Evolutionary conservation across 768 basidiomycete genomes (phyloP).

Genomic region (Rubroboletus pulcherrimus): DNA sequence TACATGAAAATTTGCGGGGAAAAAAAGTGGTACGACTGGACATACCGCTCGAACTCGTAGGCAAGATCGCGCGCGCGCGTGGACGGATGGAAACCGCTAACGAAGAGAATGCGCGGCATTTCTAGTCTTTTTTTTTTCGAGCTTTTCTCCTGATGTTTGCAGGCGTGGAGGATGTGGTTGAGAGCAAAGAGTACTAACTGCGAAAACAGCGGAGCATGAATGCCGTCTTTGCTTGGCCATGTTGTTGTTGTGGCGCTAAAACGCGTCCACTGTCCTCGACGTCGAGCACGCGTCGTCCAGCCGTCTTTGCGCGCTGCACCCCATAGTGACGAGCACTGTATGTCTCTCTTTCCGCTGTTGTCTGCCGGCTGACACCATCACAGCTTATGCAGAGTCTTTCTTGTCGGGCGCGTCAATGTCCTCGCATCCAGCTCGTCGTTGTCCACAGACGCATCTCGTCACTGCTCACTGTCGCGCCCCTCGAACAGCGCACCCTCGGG

Average conservation of each 20-base stretch:
- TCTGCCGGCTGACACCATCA: constrained; percentile 2
- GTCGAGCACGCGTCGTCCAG: not conserved
- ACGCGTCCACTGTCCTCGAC: constrained; percentile 5
- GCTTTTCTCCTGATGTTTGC: not conserved
- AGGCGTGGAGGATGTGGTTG: constrained; percentile 22
- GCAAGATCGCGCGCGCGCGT: constrained; percentile 83
- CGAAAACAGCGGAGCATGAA: constrained; percentile 30
- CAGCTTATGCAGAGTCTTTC: constrained; percentile 23
- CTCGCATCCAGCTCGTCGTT: not conserved
- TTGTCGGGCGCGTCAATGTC: constrained; percentile 4
- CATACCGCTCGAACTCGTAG: constrained; percentile 81
- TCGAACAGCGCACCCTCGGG: constrained; percentile 18
- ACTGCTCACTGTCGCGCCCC: constrained; percentile 21
- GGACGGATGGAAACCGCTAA: constrained; percentile 80
- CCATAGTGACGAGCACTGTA: constrained; percentile 1
- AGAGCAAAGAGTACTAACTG: constrained; percentile 15
- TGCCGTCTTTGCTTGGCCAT: constrained; percentile 25
- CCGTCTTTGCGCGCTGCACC: not conserved
- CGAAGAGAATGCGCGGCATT: constrained; percentile 84
- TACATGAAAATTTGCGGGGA: constrained; percentile 1
- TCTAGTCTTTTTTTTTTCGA: constrained; percentile 12
- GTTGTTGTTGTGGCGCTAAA: constrained; percentile 37
- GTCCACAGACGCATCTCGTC: constrained; percentile 11
- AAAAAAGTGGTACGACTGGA: constrained; percentile 1
- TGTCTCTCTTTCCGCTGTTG: not conserved